phyloP scores from a whole-genome alignment of 345 rosid species.

The Excoecaria agallocha region DNA sequence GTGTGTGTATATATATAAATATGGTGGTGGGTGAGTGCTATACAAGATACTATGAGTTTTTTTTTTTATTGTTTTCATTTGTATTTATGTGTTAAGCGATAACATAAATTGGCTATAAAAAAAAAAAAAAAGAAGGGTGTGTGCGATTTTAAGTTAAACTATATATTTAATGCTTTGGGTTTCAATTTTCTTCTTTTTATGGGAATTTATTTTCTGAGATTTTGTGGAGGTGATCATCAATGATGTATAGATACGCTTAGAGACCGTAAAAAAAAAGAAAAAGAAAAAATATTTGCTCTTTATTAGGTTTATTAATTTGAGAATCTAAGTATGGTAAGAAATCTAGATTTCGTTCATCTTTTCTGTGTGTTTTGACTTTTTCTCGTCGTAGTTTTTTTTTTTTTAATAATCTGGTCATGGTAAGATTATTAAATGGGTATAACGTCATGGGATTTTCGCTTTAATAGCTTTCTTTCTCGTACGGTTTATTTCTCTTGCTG shows the following conservation, averaged over 20 bases:
- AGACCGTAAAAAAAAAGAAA: background rate
- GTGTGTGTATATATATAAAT: background rate
- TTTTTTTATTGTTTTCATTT: too few relatives aligned
- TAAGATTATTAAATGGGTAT: too few relatives aligned
- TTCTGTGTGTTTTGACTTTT: background rate
- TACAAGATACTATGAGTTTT: background rate
- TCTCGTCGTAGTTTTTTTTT: background rate
- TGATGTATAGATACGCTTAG: too few relatives aligned
- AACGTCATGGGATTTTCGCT: too few relatives aligned
- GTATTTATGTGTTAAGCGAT: background rate
- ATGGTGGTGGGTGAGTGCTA: background rate
- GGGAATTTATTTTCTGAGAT: background rate
- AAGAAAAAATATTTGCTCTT: too few relatives aligned
- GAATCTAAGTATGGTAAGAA: background rate
- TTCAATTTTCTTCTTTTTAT: background rate
- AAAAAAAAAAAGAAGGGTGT: constrained; percentile 7
- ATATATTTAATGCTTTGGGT: background rate
- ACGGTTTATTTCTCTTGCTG: too few relatives aligned
- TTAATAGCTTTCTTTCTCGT: too few relatives aligned
- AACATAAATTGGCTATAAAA: background rate
- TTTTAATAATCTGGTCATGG: too few relatives aligned
- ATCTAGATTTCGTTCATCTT: background rate
- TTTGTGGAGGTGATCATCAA: too few relatives aligned
- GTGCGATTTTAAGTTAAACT: background rate
- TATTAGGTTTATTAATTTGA: background rate